Base-by-base conservation (phyloP, 805 yeast species). In the Maudiozyma turicensis region DNA sequence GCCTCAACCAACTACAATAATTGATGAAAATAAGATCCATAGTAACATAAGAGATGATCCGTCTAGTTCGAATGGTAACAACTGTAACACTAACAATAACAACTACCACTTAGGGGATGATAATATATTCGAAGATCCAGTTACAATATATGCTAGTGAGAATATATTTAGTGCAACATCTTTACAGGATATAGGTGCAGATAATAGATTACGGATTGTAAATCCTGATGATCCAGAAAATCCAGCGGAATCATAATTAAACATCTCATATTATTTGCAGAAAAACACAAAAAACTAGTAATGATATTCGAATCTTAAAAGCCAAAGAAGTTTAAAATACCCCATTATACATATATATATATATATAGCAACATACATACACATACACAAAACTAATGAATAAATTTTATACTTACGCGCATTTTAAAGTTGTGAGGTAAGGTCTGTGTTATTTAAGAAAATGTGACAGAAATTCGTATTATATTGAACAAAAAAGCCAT, bases 101-200 rank as follows among this genome's bases (percentile, higher is more conserved):
- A 20, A 20, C 26, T 20, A 20, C 4, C n/a, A n/a, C 14, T 5
- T 13, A 15, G 38, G 15, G 2, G 33, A 28, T 20, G n/a, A 15
- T 6, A 26, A 40, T 40, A 40, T 29, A 14, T 48, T 50, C 20
- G 51, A 54, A 47, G 58, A 53, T 39, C 61, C 67, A 13, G 72
- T 66, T 49, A n/a, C 48, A 29, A 34, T 59, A 50, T 58, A 55
- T 43, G 54, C 52, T 32, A 78, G 78, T 20, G 70, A 77, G 44
- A 68, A 78, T 52, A 69, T 79, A 51, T 67, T 77, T 50, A 75
- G 81, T 58, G 72, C 77, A 52, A 79, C 81, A 14, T 76, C 81
- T 9, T 60, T 78, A 48, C 82, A 80, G 1, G 81, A 77, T 56
- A 53, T 55, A 11, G 51, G 53, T 34, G 54, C 52, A 20, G 76